Percentiles rank a stretch among this genome's conserved stretches.
These are phyloP conservation scores for Cornus kousa DNA, from an alignment of 148 eudicot species.

Conservation along the genomic window DNA sequence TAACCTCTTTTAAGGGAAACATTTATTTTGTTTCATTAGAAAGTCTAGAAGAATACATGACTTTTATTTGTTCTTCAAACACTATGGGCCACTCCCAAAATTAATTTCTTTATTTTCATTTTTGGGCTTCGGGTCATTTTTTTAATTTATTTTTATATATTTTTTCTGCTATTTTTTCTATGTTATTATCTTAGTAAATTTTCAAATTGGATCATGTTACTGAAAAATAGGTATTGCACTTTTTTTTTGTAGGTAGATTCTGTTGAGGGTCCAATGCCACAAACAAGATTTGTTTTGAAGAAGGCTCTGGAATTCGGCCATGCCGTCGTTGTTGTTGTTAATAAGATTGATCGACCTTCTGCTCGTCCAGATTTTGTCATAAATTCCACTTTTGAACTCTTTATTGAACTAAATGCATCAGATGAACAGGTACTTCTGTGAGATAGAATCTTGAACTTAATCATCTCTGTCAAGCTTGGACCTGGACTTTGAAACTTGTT, in stretches of 20 bases:
- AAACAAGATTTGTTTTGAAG: slow-evolving; percentile 94
- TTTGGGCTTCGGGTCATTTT: slow-evolving; percentile 7
- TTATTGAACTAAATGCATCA: slow-evolving; percentile 90
- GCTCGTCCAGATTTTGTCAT: slow-evolving; percentile 94
- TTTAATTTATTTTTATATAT: neutral
- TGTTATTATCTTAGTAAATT: neutral
- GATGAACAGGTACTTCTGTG: slow-evolving; percentile 80
- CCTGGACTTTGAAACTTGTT: neutral
- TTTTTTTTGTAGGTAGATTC: slow-evolving; percentile 76
- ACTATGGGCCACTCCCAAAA: neutral
- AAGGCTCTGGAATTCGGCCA: slow-evolving; percentile 97
- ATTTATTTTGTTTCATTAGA: neutral
- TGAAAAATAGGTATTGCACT: slow-evolving; percentile 10
- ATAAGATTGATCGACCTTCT: slow-evolving; percentile 94
- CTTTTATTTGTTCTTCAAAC: neutral
- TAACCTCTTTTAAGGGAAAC: neutral
- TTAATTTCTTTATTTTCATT: neutral
- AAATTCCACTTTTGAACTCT: slow-evolving; percentile 95
- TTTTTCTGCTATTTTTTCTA: neutral
- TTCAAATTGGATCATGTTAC: slow-evolving; percentile 4
- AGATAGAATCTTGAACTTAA: neutral
- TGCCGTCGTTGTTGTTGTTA: slow-evolving; percentile 96
- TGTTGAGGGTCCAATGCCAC: slow-evolving; percentile 99
- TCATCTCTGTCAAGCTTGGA: neutral
- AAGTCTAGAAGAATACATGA: neutral